Evolutionary conservation across 768 basidiomycete species (phyloP).

Genomic region (Pholiota conissans): DNA sequence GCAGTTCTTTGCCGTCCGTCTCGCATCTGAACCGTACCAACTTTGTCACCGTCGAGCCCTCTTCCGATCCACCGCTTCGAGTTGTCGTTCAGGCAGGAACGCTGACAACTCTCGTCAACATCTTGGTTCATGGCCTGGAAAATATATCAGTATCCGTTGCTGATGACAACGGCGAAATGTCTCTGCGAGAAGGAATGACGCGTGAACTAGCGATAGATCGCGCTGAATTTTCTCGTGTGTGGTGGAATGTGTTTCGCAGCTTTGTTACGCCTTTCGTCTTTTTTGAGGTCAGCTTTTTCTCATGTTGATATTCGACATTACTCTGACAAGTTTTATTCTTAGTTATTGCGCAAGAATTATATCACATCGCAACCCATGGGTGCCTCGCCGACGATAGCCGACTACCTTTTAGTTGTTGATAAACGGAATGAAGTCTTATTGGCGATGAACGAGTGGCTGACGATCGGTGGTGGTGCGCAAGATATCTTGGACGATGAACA

Average conservation of each 20-base stretch:
- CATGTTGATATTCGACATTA: background rate
- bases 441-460: slow-evolving; percentile 71
- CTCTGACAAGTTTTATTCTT: slow-evolving; percentile 10
- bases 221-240: slow-evolving; percentile 69
- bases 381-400: slow-evolving; percentile 40
- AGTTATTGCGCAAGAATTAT: slow-evolving; percentile 81
- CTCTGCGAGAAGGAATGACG: slow-evolving; percentile 71
- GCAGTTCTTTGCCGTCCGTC: slow-evolving; percentile 79
- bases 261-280: slow-evolving; percentile 81
- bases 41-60: slow-evolving; percentile 58
- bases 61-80: slow-evolving; percentile 70
- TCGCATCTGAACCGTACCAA: slow-evolving; percentile 61
- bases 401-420: slow-evolving; percentile 49
- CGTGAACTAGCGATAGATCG: slow-evolving; percentile 73
- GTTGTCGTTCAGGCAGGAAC: slow-evolving; percentile 81
- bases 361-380: slow-evolving; percentile 47
- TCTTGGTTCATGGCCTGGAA: slow-evolving; percentile 75
- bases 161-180: slow-evolving; percentile 87
- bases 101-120: slow-evolving; percentile 68
- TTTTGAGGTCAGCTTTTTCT: slow-evolving; percentile 64
- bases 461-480: slow-evolving; percentile 71
- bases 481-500: slow-evolving; percentile 74
- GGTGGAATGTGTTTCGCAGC: slow-evolving; percentile 85
- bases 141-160: slow-evolving; percentile 79
- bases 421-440: slow-evolving; percentile 65